These are phyloP conservation scores for Perilla frutescens DNA, from an alignment of 257 asterid genomes.

Conservation along the genomic window DNA sequence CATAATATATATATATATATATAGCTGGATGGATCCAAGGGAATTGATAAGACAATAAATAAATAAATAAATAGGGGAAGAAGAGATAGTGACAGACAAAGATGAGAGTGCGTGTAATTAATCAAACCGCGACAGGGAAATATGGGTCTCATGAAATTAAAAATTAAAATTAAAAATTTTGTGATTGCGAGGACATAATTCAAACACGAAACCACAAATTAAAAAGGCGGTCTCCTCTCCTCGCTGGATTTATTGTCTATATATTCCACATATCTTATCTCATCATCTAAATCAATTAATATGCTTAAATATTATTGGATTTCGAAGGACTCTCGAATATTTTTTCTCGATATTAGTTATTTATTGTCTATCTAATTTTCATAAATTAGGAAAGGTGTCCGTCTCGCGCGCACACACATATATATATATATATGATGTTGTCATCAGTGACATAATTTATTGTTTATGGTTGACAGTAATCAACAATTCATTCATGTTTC, in stretches of 20 bases:
- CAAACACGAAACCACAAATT: conserved; percentile 51
- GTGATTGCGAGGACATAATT: conserved; percentile 52
- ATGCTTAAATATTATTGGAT: neutral
- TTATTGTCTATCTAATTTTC: neutral
- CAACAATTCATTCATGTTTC: neutral
- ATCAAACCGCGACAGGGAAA: conserved; percentile 36
- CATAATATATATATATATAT: neutral
- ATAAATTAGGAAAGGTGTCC: conserved; percentile 27
- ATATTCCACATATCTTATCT: conserved; percentile 51
- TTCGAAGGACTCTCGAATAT: neutral
- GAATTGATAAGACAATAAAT: conserved; percentile 35
- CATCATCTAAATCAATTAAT: conserved; percentile 13
- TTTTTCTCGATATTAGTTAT: neutral
- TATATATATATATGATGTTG: conserved; percentile 8
- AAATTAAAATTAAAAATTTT: neutral
- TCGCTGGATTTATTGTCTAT: conserved; percentile 2
- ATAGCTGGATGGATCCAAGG: conserved; percentile 32
- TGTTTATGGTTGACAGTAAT: conserved; percentile 12
- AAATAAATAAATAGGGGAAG: conserved; percentile 7
- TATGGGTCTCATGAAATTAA: conserved; percentile 22
- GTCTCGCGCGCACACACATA: neutral
- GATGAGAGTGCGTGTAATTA: conserved; percentile 37
- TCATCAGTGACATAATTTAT: conserved; percentile 42
- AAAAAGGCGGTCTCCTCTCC: conserved; percentile 25
- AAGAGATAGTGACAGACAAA: conserved; percentile 33